These are phyloP conservation scores for Pseudomonodictys pantanalensis DNA, from an alignment of 495 filamentous ascomycete species.

Conservation along the genomic window DNA sequence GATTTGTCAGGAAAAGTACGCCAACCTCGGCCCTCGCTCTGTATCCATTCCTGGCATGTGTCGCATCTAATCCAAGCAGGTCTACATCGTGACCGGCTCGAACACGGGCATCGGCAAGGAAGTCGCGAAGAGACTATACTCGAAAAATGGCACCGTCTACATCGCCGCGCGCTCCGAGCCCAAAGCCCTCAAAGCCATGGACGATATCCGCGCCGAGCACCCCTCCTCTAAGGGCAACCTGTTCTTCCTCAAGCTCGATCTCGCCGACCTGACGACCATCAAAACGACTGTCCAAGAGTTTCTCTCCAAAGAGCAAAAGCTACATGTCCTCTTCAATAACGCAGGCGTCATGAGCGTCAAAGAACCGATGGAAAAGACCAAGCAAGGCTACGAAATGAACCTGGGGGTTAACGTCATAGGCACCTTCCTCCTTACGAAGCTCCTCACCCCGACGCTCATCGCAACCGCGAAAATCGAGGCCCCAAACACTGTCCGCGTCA, in stretches of 20 bases:
- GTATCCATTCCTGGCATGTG: too few species aligned
- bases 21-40: too few species aligned
- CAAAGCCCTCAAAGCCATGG: slow-evolving; percentile 41
- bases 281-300: slow-evolving; percentile 46
- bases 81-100: slow-evolving; percentile 16
- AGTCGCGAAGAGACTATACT: slow-evolving; percentile 13
- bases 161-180: slow-evolving; percentile 39
- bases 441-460: slow-evolving; percentile 48
- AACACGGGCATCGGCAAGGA: slow-evolving; percentile 16
- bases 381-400: slow-evolving; percentile 47
- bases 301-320: slow-evolving; percentile 39
- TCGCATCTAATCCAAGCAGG: too few species aligned
- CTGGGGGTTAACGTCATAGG: slow-evolving; percentile 51
- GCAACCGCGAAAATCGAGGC: slow-evolving; percentile 38
- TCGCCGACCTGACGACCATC: slow-evolving; percentile 48
- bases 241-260: slow-evolving; percentile 45
- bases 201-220: slow-evolving; percentile 26
- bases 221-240: slow-evolving; percentile 38
- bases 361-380: slow-evolving; percentile 34
- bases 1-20: slow-evolving; percentile 11
- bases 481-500: slow-evolving; percentile 41
- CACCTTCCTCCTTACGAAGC: slow-evolving; percentile 47
- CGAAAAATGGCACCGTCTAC: slow-evolving; percentile 11
- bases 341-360: slow-evolving; percentile 47
- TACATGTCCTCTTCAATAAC: slow-evolving; percentile 54